These are phyloP conservation scores for Lizonia empirigonia DNA, from an alignment of 2,329 filamentous ascomycete species.

Conservation along the genomic window DNA sequence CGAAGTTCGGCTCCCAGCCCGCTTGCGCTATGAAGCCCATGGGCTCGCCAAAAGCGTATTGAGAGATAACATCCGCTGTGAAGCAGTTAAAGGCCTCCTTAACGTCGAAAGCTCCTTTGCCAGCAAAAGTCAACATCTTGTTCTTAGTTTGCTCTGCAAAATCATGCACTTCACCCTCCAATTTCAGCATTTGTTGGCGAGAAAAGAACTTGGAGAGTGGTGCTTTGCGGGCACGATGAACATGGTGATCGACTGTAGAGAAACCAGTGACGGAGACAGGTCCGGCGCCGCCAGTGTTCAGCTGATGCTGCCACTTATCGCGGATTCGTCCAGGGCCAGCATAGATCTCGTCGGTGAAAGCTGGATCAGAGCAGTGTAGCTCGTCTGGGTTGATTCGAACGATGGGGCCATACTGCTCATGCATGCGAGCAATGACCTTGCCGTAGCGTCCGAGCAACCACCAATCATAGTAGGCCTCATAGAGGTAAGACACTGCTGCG, in stretches of 20 bases:
- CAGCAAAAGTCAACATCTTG: slow-evolving; percentile 28
- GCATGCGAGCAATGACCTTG: slow-evolving; percentile 43
- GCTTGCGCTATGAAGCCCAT: slow-evolving; percentile 38
- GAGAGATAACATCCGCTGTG: slow-evolving; percentile 35
- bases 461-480: slow-evolving; percentile 41
- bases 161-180: slow-evolving; percentile 31
- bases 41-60: slow-evolving; percentile 35
- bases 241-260: slow-evolving; percentile 35
- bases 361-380: slow-evolving; percentile 39
- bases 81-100: slow-evolving; percentile 40
- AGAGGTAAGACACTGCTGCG: slow-evolving; percentile 34
- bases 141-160: slow-evolving; percentile 24
- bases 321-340: slow-evolving; percentile 29
- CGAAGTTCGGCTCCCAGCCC: slow-evolving; percentile 36
- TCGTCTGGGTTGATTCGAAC: slow-evolving; percentile 44
- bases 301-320: slow-evolving; percentile 33
- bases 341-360: slow-evolving; percentile 45
- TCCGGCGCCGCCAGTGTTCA: slow-evolving; percentile 34
- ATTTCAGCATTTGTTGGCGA: slow-evolving; percentile 34
- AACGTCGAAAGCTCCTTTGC: slow-evolving; percentile 30
- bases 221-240: slow-evolving; percentile 40
- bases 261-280: slow-evolving; percentile 36
- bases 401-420: slow-evolving; percentile 41
- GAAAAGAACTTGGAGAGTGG: slow-evolving; percentile 48
- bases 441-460: slow-evolving; percentile 39